These are phyloP conservation scores for Solanum chaucha DNA, from an alignment of 257 asterid species.

Conservation along the genomic window DNA sequence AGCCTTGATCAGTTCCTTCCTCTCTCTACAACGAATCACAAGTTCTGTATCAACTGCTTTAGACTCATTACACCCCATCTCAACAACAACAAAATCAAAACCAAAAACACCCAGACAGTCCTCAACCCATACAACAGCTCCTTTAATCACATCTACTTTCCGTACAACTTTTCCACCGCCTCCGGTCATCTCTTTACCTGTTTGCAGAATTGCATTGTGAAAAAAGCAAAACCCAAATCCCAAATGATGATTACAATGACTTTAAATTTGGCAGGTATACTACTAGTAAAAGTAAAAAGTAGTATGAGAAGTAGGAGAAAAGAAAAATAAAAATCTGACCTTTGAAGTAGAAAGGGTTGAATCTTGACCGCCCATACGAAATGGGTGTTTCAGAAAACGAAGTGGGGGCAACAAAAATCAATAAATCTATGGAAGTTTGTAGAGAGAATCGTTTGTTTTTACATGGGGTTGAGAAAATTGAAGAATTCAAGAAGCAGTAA, in stretches of 20 bases:
- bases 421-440: neutral
- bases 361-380: slow-evolving; percentile 9
- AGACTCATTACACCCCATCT: slow-evolving; percentile 84
- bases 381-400: neutral
- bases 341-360: neutral
- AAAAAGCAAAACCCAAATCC: neutral
- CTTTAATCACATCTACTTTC: neutral
- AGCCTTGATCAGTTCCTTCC: slow-evolving; percentile 64
- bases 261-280: neutral
- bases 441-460: neutral
- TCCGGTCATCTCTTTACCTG: slow-evolving; percentile 8
- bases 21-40: slow-evolving; percentile 77
- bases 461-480: neutral
- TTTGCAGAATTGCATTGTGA: slow-evolving; percentile 31
- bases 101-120: neutral
- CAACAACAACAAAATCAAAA: neutral
- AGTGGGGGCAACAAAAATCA: neutral
- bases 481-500: neutral
- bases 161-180: neutral
- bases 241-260: neutral
- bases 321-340: neutral
- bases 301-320: neutral
- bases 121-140: neutral
- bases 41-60: slow-evolving; percentile 64
- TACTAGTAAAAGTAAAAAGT: neutral